Percentiles rank a stretch among this genome's conserved stretches.
Evolutionary conservation across 148 eudicot species (phyloP).

Genomic region (Tetragonia tetragonoides): DNA sequence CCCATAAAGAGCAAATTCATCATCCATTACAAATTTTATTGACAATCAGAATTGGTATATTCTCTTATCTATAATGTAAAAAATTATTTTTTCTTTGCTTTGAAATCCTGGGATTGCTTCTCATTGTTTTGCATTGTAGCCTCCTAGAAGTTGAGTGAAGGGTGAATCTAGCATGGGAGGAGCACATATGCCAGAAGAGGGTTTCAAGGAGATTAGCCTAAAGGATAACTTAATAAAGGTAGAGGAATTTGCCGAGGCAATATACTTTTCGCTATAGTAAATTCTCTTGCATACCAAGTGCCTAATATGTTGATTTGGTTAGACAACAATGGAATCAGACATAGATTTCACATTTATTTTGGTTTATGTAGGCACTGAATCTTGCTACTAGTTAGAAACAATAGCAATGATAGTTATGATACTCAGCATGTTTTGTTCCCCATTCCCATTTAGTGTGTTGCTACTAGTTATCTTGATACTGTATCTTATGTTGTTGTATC

Average conservation of each 20-base stretch:
- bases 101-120: slow-evolving; percentile 23
- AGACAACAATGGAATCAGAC: neutral
- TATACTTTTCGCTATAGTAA: slow-evolving; percentile 69
- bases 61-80: slow-evolving; percentile 16
- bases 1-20: slow-evolving; percentile 18
- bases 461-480: no score
- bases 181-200: slow-evolving; percentile 24
- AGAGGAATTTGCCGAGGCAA: slow-evolving; percentile 60
- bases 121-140: slow-evolving; percentile 20
- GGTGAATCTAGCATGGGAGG: slow-evolving; percentile 30
- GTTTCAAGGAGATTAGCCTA: slow-evolving; percentile 40
- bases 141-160: neutral
- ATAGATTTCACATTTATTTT: neutral
- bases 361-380: neutral
- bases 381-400: no score
- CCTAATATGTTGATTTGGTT: neutral
- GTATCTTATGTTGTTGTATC: no score
- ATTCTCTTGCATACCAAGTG: neutral
- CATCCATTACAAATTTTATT: slow-evolving; percentile 13
- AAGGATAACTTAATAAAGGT: slow-evolving; percentile 54
- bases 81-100: slow-evolving; percentile 24
- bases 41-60: slow-evolving; percentile 26
- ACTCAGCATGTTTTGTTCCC: no score
- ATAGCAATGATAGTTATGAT: no score
- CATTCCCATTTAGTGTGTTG: no score